Evolutionary conservation across 1,284 basidiomycete genomes (phyloP), one percentile per base, ranked within the genome.

Genomic region (Neonothopanus nambi): DNA sequence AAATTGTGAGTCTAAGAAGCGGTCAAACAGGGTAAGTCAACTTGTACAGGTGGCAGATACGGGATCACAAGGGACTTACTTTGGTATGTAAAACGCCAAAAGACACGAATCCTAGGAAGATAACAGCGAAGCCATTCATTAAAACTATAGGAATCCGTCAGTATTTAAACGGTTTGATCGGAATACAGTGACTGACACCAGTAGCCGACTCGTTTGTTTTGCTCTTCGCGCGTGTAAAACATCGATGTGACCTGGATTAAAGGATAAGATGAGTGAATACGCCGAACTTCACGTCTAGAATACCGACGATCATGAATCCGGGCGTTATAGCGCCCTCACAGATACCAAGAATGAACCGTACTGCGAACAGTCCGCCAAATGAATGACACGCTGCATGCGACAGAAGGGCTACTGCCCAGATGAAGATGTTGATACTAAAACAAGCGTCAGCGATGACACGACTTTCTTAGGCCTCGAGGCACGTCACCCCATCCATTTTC

Each of bases 181-280:
- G 13, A 15, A 8, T 36, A 37, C 6, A 13, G 28, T 28, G 24
- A 72, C 83, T 59, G 68, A 88, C 85, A 87, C 87, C 85, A 89
- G 62, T 87, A 89, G 1, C 88, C 87, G 5, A 88, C 82, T 3
- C 89, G 80, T 47, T 78, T 73, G 5, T 84, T 87, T 64, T 89
- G 86, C 63, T 92, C 89, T 6, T 73, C 77, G n/a, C 83, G 79
- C 3, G 87, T 91, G 67, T 92, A 93, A 66, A 91, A 91, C 82
- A 83, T 84, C 48, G 77, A 54, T 21, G 76, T 80, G 53, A 82
- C 76, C 55, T 57, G 23, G 20, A 48, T 69, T 65, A 17, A 67
- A 77, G 52, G 9, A 37, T n/a, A n/a, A n/a, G 37, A 36, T 36
- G 12, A 36, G 40, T 18, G 48, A 45, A 80, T 73, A 30, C 82